Percentiles rank a stretch among this genome's conserved stretches.
Evolutionary conservation across 2,329 filamentous ascomycete genomes (phyloP).

Genomic region (Gnomoniopsis sp.): DNA sequence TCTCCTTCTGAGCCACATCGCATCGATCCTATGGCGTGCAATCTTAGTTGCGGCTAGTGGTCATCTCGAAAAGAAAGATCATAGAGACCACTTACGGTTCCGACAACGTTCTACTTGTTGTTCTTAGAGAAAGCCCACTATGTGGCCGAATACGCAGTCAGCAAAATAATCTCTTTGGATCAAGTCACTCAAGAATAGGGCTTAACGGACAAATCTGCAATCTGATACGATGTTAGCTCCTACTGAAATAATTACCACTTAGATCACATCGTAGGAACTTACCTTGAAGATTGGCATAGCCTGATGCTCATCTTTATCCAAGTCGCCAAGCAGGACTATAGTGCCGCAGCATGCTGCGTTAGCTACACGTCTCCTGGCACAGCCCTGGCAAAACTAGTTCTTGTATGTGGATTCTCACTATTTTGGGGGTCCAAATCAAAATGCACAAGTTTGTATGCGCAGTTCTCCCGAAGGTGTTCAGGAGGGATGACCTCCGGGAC

Average conservation of each 20-base stretch:
- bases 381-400: too few species aligned
- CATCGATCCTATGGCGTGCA: not conserved
- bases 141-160: not conserved
- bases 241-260: not conserved
- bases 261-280: not conserved
- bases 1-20: not conserved
- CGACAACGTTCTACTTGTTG: not conserved
- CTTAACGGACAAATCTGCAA: not conserved
- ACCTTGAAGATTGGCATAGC: not conserved
- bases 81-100: not conserved
- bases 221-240: not conserved
- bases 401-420: too few species aligned
- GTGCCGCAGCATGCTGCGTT: not conserved
- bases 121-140: not conserved
- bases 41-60: not conserved
- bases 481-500: not conserved
- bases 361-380: not conserved
- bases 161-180: not conserved
- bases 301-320: not conserved
- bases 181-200: too few species aligned
- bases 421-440: conserved; percentile 1
- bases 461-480: not conserved
- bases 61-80: not conserved
- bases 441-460: not conserved
- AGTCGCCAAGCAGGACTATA: not conserved